A percentile compares a stretch with the other conserved stretches of the same genome.
These are phyloP conservation scores for Polychytrium aggregatum DNA, from an alignment of 192 early-diverging fungal species.

Conservation along the genomic window DNA sequence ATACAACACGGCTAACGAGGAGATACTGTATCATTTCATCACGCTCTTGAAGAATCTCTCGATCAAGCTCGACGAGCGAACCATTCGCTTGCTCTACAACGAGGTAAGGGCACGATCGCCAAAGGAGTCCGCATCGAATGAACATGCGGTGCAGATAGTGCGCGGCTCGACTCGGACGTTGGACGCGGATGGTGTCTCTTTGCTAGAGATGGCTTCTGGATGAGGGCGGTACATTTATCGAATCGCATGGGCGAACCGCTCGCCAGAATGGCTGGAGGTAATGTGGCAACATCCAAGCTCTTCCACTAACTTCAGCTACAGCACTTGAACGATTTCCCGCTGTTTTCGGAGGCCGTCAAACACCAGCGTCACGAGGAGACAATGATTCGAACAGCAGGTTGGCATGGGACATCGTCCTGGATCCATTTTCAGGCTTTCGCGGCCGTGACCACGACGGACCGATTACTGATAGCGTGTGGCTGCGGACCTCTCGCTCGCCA, in stretches of 20 bases:
- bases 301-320: conserved; percentile 2
- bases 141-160: neutral
- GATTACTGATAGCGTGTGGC: conserved; percentile 5
- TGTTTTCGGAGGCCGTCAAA: conserved; percentile 52
- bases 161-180: too few relatives aligned
- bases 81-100: conserved; percentile 57
- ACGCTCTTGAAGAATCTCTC: conserved; percentile 61
- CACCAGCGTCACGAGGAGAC: conserved; percentile 58
- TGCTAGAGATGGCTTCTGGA: too few relatives aligned
- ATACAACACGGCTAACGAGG: conserved; percentile 51
- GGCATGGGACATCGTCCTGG: conserved; percentile 17
- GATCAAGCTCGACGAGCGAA: conserved; percentile 46
- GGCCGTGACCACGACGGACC: neutral
- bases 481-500: too few relatives aligned
- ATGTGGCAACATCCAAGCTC: too few relatives aligned
- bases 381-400: conserved; percentile 60
- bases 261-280: too few relatives aligned
- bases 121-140: neutral
- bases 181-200: too few relatives aligned
- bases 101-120: conserved; percentile 12
- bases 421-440: neutral
- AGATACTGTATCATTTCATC: conserved; percentile 57
- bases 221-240: too few relatives aligned
- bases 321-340: conserved; percentile 31
- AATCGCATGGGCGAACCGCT: too few relatives aligned